These are phyloP conservation scores for Pseudogymnoascus sp. DNA, from an alignment of 2,329 filamentous ascomycete species.

Conservation along the genomic window DNA sequence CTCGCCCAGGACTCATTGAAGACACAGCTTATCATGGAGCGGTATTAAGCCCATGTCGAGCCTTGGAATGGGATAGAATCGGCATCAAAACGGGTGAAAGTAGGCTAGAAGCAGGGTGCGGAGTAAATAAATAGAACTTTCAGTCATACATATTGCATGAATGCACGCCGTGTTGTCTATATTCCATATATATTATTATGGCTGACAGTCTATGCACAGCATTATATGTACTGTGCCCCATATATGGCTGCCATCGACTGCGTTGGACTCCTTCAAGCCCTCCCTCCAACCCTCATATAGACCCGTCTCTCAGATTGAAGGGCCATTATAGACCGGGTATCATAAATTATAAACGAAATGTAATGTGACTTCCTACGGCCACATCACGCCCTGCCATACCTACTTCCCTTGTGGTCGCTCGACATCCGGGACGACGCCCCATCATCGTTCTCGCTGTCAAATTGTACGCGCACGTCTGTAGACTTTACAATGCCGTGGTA, in stretches of 20 bases:
- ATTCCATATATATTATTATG: not conserved
- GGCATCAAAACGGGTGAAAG: not conserved
- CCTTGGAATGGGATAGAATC: not conserved
- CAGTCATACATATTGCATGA: not conserved
- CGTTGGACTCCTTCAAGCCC: not conserved
- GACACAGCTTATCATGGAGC: conserved; percentile 26
- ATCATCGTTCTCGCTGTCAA: conserved; percentile 4
- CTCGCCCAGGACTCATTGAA: conserved; percentile 24
- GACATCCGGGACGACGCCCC: conserved; percentile 3
- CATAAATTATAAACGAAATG: not conserved
- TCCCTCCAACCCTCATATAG: not conserved
- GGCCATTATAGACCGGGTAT: not conserved
- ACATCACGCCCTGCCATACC: not conserved
- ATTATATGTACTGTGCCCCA: not conserved
- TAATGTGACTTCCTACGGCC: not conserved
- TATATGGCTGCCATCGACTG: not conserved
- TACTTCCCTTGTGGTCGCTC: not conserved
- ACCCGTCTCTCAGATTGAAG: not conserved
- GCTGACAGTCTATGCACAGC: not conserved
- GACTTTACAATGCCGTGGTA: conserved; percentile 36
- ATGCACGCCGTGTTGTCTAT: not conserved
- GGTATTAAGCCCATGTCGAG: conserved; percentile 16
- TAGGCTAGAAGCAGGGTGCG: not conserved
- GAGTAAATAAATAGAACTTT: not conserved
- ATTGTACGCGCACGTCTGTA: conserved; percentile 26